phyloP scores from a whole-genome alignment of 306 rosid genomes.

The Dalbergia cultrata region DNA sequence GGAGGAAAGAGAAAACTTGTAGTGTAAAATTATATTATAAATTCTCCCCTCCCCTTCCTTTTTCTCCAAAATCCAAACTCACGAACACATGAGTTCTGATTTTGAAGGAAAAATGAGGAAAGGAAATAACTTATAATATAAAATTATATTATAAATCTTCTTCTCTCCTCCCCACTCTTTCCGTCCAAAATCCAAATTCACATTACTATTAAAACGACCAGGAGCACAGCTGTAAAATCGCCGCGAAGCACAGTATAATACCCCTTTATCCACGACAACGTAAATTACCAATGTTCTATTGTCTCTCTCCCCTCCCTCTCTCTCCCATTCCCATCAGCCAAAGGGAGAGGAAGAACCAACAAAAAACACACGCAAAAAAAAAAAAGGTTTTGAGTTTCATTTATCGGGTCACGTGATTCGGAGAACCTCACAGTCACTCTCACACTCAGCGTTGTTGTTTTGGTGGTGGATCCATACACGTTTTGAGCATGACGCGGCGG shows the following conservation, averaged over 20 bases:
- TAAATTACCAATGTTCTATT: background rate
- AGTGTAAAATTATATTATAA: no score
- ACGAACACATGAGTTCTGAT: no score
- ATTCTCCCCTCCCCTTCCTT: no score
- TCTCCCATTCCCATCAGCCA: background rate
- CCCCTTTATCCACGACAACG: background rate
- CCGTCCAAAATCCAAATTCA: no score
- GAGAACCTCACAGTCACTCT: background rate
- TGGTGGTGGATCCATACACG: background rate
- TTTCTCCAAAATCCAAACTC: no score
- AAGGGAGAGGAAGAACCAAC: background rate
- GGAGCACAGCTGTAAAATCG: background rate
- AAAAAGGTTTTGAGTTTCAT: constrained; percentile 16
- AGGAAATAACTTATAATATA: no score
- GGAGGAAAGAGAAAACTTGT: no score
- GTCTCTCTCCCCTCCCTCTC: background rate
- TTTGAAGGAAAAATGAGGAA: no score
- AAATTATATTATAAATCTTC: no score
- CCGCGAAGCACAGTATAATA: background rate
- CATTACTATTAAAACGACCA: no score
- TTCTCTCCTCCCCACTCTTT: no score
- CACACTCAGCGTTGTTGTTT: background rate
- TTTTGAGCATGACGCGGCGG: constrained; percentile 80
- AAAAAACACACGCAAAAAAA: background rate
- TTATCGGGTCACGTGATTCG: constrained; percentile 50